phyloP scores from a whole-genome alignment of 257 asterid species.

The Paulownia fortunei region DNA sequence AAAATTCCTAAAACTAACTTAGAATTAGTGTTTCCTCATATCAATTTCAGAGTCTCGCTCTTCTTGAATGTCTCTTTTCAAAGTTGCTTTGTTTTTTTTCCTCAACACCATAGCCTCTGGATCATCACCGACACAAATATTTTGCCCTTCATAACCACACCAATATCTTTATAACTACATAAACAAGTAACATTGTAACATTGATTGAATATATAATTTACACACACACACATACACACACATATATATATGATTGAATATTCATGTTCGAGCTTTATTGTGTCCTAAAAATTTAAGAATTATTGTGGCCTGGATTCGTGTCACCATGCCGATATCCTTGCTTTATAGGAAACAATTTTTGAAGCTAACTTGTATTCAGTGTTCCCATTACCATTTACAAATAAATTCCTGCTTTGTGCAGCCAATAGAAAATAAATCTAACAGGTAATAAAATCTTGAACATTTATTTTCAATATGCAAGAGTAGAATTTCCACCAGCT shows the following conservation, averaged over 20 bases:
- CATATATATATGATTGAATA: not conserved
- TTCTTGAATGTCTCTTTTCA: not conserved
- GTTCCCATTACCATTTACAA: not conserved
- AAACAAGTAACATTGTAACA: no score
- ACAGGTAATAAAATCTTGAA: not conserved
- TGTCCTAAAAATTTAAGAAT: not conserved
- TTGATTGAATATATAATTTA: not conserved
- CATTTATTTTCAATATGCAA: not conserved
- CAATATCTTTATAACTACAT: not conserved
- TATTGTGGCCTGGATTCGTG: not conserved
- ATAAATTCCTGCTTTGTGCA: not conserved
- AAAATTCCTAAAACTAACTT: not conserved
- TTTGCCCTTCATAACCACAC: not conserved
- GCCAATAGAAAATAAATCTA: slow-evolving; percentile 6
- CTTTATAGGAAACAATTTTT: not conserved
- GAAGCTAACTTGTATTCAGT: not conserved
- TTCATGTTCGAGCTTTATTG: not conserved
- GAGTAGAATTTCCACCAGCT: not conserved
- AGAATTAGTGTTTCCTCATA: not conserved
- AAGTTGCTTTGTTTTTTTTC: no score
- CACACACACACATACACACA: not conserved
- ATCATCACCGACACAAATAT: not conserved
- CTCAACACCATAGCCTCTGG: not conserved
- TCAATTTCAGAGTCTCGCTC: not conserved
- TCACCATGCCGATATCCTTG: not conserved